Percentiles rank a stretch among this genome's conserved stretches.
Conservation (phyloP, 495 filamentous ascomycete species). For the Aspergillus campestris region DNA sequence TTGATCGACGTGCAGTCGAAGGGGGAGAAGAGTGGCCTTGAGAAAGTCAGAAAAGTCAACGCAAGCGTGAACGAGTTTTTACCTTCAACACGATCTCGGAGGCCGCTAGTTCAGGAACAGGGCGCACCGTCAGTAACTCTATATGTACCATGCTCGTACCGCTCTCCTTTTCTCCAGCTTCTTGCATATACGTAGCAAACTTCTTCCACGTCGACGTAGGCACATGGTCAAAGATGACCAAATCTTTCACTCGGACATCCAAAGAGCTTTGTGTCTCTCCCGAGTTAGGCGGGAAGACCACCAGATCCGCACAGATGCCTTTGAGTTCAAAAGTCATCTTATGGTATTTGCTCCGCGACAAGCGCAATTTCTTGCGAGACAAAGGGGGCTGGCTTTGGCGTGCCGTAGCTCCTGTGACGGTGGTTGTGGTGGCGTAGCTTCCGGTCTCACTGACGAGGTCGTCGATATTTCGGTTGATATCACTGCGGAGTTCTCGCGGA, state of each 20-base stretch:
- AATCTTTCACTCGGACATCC: conserved; percentile 69
- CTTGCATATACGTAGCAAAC: conserved; percentile 87
- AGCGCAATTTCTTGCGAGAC: conserved; percentile 53
- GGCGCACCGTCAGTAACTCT: conserved; percentile 78
- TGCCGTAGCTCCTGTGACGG: conserved; percentile 50
- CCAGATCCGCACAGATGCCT: conserved; percentile 74
- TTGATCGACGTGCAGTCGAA: conserved; percentile 93
- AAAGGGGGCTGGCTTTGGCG: conserved; percentile 40
- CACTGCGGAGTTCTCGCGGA: conserved; percentile 65
- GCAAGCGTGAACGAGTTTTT: conserved; percentile 1
- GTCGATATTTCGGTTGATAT: conserved; percentile 81
- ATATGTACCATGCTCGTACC: conserved; percentile 83
- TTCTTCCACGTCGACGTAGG: conserved; percentile 97
- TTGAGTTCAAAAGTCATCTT: conserved; percentile 94
- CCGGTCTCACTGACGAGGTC: conserved; percentile 83
- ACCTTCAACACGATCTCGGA: conserved; percentile 85
- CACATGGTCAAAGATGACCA: conserved; percentile 91
- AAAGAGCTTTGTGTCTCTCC: conserved; percentile 80
- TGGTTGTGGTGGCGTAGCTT: conserved; percentile 67
- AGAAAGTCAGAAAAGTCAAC: conserved; percentile 3
- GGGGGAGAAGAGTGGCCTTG: conserved; percentile 69
- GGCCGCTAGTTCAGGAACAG: conserved; percentile 72
- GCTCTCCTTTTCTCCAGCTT: conserved; percentile 75
- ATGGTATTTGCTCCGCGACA: conserved; percentile 80
- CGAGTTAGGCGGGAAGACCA: conserved; percentile 68